A percentile compares a stretch with the other conserved stretches of the same genome.
These are phyloP conservation scores for Adenanthera pavonina DNA, from an alignment of 306 rosid genomes.

Conservation along the genomic window DNA sequence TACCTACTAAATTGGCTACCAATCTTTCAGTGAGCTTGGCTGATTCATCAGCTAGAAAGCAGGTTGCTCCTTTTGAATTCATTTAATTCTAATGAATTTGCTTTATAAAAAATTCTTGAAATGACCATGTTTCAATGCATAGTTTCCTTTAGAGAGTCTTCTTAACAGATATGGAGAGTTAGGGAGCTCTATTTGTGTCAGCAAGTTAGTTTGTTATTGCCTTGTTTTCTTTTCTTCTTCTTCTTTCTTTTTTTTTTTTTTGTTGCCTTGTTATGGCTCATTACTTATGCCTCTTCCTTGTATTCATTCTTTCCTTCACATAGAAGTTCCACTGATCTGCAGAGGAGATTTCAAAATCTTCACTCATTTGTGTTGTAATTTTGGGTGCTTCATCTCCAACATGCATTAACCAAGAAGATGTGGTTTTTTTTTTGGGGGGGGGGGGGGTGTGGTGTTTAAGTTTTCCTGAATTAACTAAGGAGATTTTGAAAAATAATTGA, in stretches of 20 bases:
- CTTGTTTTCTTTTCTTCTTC: not conserved
- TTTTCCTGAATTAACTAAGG: slow-evolving; percentile 8
- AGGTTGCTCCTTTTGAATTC: slow-evolving; percentile 48
- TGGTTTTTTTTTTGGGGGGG: too few species aligned
- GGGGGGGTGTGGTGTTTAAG: not conserved
- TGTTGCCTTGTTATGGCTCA: slow-evolving; percentile 11
- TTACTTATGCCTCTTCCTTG: slow-evolving; percentile 10
- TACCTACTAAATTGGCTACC: slow-evolving; percentile 94
- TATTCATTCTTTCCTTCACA: slow-evolving; percentile 28
- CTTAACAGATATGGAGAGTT: slow-evolving; percentile 10
- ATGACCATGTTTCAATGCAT: slow-evolving; percentile 27
- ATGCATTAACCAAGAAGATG: not conserved
- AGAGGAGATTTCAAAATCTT: slow-evolving; percentile 26
- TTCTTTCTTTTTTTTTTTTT: too few species aligned
- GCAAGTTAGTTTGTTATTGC: slow-evolving; percentile 20
- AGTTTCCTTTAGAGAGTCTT: slow-evolving; percentile 29
- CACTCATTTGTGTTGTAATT: not conserved
- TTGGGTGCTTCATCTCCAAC: slow-evolving; percentile 22
- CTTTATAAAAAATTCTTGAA: slow-evolving; percentile 19
- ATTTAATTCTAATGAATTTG: slow-evolving; percentile 13
- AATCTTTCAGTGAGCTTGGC: slow-evolving; percentile 94
- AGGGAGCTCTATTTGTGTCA: slow-evolving; percentile 12
- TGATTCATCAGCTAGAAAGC: slow-evolving; percentile 81
- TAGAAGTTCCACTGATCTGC: not conserved
- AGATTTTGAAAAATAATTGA: slow-evolving; percentile 28